Conservation (phyloP, 371 early-diverging fungal genomes). For the Mucor mucedo region DNA sequence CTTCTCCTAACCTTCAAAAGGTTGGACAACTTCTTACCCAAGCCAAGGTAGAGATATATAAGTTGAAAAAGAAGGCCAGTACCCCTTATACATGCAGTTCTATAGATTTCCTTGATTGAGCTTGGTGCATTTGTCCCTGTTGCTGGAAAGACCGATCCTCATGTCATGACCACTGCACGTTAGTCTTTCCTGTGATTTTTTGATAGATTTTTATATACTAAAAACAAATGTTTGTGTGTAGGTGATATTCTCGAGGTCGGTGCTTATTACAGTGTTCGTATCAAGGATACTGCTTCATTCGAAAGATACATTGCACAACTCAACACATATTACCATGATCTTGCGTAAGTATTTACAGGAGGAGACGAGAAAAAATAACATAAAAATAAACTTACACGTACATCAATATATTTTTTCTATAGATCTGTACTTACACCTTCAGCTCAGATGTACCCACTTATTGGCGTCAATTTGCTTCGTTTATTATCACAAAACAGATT, state of each 20-base stretch:
- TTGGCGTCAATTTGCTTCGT: constrained; percentile 91
- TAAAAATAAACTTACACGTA: not conserved
- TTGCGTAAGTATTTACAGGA: constrained; percentile 56
- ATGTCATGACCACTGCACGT: constrained; percentile 75
- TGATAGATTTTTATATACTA: not conserved
- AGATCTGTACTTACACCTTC: constrained; percentile 76
- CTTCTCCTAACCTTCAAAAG: constrained; percentile 75
- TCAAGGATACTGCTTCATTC: constrained; percentile 86
- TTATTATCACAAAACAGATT: constrained; percentile 92
- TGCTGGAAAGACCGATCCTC: constrained; percentile 61
- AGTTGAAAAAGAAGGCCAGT: not conserved
- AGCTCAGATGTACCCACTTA: constrained; percentile 81
- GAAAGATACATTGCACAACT: constrained; percentile 96
- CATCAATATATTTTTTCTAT: not conserved
- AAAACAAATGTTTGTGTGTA: constrained; percentile 28
- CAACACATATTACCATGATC: constrained; percentile 86
- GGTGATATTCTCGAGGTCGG: constrained; percentile 93
- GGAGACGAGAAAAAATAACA: not conserved
- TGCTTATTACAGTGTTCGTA: constrained; percentile 85
- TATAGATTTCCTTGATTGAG: constrained; percentile 77
- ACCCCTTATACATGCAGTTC: not conserved
- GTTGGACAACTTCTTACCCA: constrained; percentile 73
- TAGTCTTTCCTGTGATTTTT: constrained; percentile 25
- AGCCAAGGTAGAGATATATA: constrained; percentile 71
- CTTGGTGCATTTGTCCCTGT: constrained; percentile 73